These are phyloP conservation scores for Emmonsiellopsis sp. DNA, from an alignment of 2,329 filamentous ascomycete genomes.

Conservation along the genomic window DNA sequence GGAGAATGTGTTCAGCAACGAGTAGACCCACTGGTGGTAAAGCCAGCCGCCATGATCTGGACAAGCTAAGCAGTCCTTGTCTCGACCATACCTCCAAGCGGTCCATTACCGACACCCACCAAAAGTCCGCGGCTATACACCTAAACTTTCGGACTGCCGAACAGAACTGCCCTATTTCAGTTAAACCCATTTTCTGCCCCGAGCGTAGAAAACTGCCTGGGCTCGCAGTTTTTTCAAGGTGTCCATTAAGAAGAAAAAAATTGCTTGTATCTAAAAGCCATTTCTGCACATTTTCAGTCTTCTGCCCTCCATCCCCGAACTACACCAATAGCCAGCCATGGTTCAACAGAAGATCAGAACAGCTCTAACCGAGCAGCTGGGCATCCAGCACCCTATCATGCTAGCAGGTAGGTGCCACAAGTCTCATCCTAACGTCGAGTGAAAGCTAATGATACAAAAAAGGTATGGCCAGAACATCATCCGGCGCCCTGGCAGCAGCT, in stretches of 20 bases:
- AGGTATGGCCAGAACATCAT: conserved; percentile 78
- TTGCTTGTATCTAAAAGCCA: no score
- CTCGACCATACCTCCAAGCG: no score
- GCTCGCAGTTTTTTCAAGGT: neutral
- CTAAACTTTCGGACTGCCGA: neutral
- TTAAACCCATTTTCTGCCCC: no score
- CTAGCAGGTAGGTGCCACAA: conserved; percentile 83
- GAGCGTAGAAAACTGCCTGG: neutral
- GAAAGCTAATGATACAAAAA: conserved; percentile 81
- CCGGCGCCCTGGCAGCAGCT: conserved; percentile 68
- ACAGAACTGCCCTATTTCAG: neutral
- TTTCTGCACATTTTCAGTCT: neutral
- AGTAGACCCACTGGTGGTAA: neutral
- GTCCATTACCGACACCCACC: no score
- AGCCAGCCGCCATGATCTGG: no score
- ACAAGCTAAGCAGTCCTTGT: no score
- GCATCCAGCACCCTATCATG: conserved; percentile 78
- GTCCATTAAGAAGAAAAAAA: no score
- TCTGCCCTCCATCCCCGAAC: neutral
- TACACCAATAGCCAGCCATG: neutral
- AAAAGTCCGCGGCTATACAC: neutral
- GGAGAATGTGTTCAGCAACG: no score
- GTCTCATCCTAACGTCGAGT: no score
- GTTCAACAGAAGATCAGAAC: conserved; percentile 61
- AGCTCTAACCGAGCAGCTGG: conserved; percentile 66